Evolutionary conservation across 805 yeast genomes (phyloP).

Genomic region (Teunomyces cretensis): DNA sequence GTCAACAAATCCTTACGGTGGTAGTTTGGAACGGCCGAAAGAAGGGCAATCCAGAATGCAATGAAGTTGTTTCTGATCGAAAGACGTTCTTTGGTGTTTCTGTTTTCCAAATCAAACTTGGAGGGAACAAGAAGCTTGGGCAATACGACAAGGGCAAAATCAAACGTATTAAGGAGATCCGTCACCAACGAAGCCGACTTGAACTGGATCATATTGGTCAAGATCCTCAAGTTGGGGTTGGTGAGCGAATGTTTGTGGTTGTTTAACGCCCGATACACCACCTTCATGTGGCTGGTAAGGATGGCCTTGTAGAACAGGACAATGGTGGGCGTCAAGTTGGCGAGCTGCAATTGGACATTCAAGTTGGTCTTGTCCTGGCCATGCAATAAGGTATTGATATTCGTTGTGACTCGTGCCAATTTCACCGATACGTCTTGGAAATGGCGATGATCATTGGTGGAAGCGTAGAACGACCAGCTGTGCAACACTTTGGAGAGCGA

Average conservation of each 20-base stretch:
- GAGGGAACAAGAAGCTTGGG: constrained; percentile 52
- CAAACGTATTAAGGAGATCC: constrained; percentile 64
- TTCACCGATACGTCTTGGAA: constrained; percentile 45
- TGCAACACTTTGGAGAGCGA: constrained; percentile 33
- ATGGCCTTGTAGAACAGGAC: constrained; percentile 49
- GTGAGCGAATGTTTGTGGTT: constrained; percentile 58
- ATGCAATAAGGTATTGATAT: constrained; percentile 16
- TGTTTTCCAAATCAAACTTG: constrained; percentile 20
- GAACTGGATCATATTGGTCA: constrained; percentile 51
- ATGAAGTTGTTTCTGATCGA: constrained; percentile 62
- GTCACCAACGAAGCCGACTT: constrained; percentile 48
- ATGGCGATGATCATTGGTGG: constrained; percentile 51
- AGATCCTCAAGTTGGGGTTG: constrained; percentile 58
- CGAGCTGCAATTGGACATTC: constrained; percentile 10
- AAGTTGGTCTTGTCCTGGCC: constrained; percentile 14
- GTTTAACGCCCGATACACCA: constrained; percentile 66
- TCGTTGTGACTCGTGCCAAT: constrained; percentile 31
- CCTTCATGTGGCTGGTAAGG: constrained; percentile 55
- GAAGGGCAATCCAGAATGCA: constrained; percentile 57
- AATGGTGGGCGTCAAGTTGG: constrained; percentile 18
- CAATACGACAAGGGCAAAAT: constrained; percentile 59
- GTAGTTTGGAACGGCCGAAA: constrained; percentile 49
- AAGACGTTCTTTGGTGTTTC: constrained; percentile 32
- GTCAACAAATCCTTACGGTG: constrained; percentile 63
- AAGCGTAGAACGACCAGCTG: constrained; percentile 43